phyloP scores from a whole-genome alignment of 116 monocot species.

The Trichopus zeylanicus region DNA sequence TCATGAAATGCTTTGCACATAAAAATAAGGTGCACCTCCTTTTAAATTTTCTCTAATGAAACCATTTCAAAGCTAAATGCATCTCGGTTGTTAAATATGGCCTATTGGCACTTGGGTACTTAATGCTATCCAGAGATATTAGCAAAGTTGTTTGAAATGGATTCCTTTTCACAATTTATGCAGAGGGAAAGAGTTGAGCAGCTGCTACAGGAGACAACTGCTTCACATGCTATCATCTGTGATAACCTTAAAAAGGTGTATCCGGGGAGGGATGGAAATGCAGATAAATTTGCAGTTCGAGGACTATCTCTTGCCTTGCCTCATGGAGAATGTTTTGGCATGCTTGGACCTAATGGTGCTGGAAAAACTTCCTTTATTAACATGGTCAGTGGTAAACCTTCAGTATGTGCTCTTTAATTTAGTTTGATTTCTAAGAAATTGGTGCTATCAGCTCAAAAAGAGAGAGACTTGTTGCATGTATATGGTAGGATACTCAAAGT shows the following conservation, averaged over 20 bases:
- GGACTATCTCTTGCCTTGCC: conserved; percentile 68
- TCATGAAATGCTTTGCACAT: neutral
- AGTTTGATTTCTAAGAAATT: too few species aligned
- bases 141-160: too few species aligned
- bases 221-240: conserved; percentile 38
- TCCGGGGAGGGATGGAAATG: conserved; percentile 71
- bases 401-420: neutral
- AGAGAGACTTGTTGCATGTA: too few species aligned
- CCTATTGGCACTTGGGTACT: too few species aligned
- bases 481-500: too few species aligned
- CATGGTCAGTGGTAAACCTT: conserved; percentile 45
- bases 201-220: conserved; percentile 26
- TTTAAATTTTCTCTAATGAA: too few species aligned
- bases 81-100: too few species aligned
- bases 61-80: too few species aligned
- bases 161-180: too few species aligned
- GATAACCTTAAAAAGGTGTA: conserved; percentile 60
- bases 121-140: too few species aligned
- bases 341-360: conserved; percentile 89
- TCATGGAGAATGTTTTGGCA: conserved; percentile 68
- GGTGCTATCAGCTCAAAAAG: too few species aligned
- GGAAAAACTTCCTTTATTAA: conserved; percentile 80
- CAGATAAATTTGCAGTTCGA: conserved; percentile 63
- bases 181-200: conserved; percentile 58
- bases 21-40: too few species aligned